Conservation (phyloP, 345 rosid genomes). For the Hibiscus mutabilis region DNA sequence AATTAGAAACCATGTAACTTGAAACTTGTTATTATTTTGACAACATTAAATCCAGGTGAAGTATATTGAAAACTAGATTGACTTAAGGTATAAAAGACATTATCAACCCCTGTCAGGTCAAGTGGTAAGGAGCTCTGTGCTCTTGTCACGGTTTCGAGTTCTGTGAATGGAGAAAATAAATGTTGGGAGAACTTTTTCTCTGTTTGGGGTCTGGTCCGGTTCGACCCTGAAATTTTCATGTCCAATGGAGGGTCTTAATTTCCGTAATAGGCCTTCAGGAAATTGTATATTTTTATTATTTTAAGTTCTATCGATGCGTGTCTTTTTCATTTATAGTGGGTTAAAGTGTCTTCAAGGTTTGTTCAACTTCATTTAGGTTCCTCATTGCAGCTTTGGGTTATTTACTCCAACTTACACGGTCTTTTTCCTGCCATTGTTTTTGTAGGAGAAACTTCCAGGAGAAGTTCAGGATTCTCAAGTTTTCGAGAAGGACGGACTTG, state of each 20-base stretch:
- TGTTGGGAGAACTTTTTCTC: background rate
- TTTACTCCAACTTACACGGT: background rate
- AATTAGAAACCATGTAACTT: background rate
- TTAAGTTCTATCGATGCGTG: background rate
- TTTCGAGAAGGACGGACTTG: slow-evolving; percentile 42
- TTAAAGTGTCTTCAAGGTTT: background rate
- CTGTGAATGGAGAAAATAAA: background rate
- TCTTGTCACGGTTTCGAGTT: background rate
- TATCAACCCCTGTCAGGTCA: background rate
- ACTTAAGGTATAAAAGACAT: background rate
- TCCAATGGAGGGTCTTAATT: background rate
- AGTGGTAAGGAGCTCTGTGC: background rate
- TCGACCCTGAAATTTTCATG: background rate
- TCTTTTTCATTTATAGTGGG: background rate
- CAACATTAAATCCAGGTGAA: background rate
- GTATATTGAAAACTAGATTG: background rate
- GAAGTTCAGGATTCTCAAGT: slow-evolving; percentile 46
- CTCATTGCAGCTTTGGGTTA: background rate
- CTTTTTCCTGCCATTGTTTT: slow-evolving; percentile 11
- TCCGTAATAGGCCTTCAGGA: background rate
- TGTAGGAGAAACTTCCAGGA: slow-evolving; percentile 64
- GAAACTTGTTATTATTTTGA: background rate
- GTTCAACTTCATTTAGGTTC: background rate
- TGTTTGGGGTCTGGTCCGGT: background rate
- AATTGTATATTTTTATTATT: background rate